Evolutionary conservation across 1,139 yeast species (phyloP).

Genomic region (Taphrina betulina): DNA sequence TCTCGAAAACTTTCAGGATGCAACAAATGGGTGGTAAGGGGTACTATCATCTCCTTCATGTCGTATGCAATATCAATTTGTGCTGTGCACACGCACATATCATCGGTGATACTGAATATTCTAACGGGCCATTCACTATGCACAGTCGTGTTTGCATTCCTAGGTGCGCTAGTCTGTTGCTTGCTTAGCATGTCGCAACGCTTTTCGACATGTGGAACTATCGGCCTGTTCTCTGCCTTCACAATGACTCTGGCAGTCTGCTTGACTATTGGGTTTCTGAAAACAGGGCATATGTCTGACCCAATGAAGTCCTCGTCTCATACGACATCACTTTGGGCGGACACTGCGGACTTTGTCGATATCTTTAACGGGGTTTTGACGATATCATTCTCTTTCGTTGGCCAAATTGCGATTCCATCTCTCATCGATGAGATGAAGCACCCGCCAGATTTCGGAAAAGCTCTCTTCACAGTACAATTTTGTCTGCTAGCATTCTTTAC

Average conservation of each 20-base stretch:
- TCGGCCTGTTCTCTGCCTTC: conserved; percentile 7
- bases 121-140: conserved; percentile 6
- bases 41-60: conserved; percentile 1
- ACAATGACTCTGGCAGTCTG: background rate
- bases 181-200: background rate
- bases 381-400: conserved; percentile 3
- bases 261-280: conserved; percentile 3
- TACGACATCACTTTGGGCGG: background rate
- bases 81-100: conserved; percentile 5
- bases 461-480: conserved; percentile 9
- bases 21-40: conserved; percentile 3
- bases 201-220: conserved; percentile 8
- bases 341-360: conserved; percentile 6
- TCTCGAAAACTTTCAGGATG: conserved; percentile 2
- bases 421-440: conserved; percentile 5
- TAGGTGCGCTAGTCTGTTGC: conserved; percentile 4
- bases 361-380: conserved; percentile 6
- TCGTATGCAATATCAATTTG: conserved; percentile 6
- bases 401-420: conserved; percentile 7
- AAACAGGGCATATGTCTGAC: background rate
- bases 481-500: conserved; percentile 4
- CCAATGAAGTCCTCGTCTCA: background rate
- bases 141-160: conserved; percentile 6
- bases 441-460: conserved; percentile 1
- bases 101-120: conserved; percentile 3